Conservation (phyloP, 1,284 basidiomycete species). For the Clitocybe nebularis region DNA sequence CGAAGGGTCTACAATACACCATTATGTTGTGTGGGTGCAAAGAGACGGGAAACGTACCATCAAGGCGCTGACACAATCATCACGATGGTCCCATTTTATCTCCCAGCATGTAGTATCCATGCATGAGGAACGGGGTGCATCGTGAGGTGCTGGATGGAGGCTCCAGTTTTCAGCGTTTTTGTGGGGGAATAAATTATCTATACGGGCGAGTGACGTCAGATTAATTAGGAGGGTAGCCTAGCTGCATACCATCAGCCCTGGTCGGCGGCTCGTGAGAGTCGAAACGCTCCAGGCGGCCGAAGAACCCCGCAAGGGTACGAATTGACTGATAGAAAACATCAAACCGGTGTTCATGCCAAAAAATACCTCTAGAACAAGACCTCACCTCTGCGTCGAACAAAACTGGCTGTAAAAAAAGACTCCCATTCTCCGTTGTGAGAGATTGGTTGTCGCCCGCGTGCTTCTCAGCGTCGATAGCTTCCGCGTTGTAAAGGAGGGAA, state of each 20-base stretch:
- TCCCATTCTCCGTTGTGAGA: slow-evolving; percentile 19
- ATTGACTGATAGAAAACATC: slow-evolving; percentile 35
- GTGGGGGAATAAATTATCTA: no score
- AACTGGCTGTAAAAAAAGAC: slow-evolving; percentile 51
- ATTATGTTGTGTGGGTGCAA: slow-evolving; percentile 6
- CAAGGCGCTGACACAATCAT: slow-evolving; percentile 67
- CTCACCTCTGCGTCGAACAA: slow-evolving; percentile 55
- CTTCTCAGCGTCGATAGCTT: slow-evolving; percentile 42
- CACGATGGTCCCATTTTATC: slow-evolving; percentile 71
- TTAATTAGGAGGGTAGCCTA: background rate
- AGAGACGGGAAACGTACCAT: slow-evolving; percentile 41
- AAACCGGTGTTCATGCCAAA: slow-evolving; percentile 2
- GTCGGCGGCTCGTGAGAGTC: slow-evolving; percentile 15
- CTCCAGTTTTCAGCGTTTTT: slow-evolving; percentile 12
- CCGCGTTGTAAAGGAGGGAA: slow-evolving; percentile 51
- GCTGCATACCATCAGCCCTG: slow-evolving; percentile 8
- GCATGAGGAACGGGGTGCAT: slow-evolving; percentile 42
- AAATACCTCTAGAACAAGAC: no score
- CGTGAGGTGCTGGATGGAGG: slow-evolving; percentile 47
- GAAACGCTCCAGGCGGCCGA: slow-evolving; percentile 55
- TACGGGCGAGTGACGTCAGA: no score
- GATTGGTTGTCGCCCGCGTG: slow-evolving; percentile 19
- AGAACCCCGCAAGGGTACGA: slow-evolving; percentile 42
- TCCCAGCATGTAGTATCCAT: slow-evolving; percentile 69
- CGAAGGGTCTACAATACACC: slow-evolving; percentile 51